Percentiles rank a stretch among this genome's conserved stretches.
Conservation (phyloP, 257 asterid genomes). For the Ophiorrhiza pumila region DNA sequence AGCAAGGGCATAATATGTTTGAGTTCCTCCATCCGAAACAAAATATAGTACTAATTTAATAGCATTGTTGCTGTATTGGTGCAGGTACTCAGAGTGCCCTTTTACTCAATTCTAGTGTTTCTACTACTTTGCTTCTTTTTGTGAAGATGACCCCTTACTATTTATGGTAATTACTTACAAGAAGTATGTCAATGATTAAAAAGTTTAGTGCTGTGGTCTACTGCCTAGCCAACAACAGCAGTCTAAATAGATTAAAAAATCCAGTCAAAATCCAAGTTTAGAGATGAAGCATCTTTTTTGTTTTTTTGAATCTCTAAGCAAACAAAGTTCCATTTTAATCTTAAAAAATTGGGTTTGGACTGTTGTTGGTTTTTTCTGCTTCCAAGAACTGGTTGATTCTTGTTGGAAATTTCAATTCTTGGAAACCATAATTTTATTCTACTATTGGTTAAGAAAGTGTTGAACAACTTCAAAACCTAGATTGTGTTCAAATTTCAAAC, state of each 20-base stretch:
- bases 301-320: constrained; percentile 7
- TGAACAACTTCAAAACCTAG: constrained; percentile 4
- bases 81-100: too few relatives aligned
- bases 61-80: too few relatives aligned
- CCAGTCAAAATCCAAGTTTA: constrained; percentile 19
- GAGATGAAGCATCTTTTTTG: neutral
- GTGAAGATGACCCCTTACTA: neutral
- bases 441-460: constrained; percentile 15
- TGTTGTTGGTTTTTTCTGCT: neutral
- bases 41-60: too few relatives aligned
- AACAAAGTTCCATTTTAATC: constrained; percentile 16
- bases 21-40: too few relatives aligned
- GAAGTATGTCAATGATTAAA: constrained; percentile 12
- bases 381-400: constrained; percentile 11
- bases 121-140: constrained; percentile 9
- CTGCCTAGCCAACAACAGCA: neutral
- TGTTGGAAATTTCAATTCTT: constrained; percentile 25
- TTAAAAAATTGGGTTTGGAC: too few relatives aligned
- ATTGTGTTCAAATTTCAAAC: constrained; percentile 9
- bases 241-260: neutral
- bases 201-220: neutral
- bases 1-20: too few relatives aligned
- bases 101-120: too few relatives aligned
- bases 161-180: constrained; percentile 3
- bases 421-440: constrained; percentile 14